Evolutionary conservation across 2,329 filamentous ascomycete species (phyloP), one percentile per base, ranked within the genome.

Genomic region (Chaetomiaceae sp.): DNA sequence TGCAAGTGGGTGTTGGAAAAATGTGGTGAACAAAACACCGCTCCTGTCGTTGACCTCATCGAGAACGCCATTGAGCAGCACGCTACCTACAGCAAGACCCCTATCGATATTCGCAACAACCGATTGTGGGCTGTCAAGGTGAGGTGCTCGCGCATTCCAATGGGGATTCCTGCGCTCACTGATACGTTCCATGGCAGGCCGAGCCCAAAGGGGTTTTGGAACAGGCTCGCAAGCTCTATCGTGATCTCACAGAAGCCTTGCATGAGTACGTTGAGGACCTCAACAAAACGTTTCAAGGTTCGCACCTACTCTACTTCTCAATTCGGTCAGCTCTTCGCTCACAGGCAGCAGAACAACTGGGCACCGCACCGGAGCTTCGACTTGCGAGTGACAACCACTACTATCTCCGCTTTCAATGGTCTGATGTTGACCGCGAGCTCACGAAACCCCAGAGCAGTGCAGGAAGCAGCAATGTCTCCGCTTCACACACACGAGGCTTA

Each of bases 61-160:
- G 68, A 77, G 36, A 68, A 72, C 12, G 79, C 79, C 0, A 83
- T 98, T 55, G 93, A 97, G 53, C 77, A 86, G 8, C 86, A 95
- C 60, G 86, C 89, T 0, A 78, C 75, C 0, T 94, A 86, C 56
- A 84, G 87, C 48, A 86, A 76, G 38, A 80, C 83, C 18, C 84
- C 93, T 0, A 73, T 97, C 4, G 91, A 96, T 51, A 72, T 95
- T 47, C 79, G 90, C 12, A 95, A 96, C 51, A 91, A 97, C 61
- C 76, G 91, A 52, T 87, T 85, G 1, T 96, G 94, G 67, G 91
- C 91, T 18, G 84, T 97, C 26, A 93, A 85, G 68, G 80, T 82
- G 59, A 18, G n/a, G 4, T 18, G 20, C 9, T 27, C 24, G 2
- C n/a, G 7, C 11, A 18, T 27, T 38, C 22, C 11, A n/a, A 6